Evolutionary conservation across 306 rosid species (phyloP), one percentile per base, ranked within the genome.

Genomic region (Vicia villosa): DNA sequence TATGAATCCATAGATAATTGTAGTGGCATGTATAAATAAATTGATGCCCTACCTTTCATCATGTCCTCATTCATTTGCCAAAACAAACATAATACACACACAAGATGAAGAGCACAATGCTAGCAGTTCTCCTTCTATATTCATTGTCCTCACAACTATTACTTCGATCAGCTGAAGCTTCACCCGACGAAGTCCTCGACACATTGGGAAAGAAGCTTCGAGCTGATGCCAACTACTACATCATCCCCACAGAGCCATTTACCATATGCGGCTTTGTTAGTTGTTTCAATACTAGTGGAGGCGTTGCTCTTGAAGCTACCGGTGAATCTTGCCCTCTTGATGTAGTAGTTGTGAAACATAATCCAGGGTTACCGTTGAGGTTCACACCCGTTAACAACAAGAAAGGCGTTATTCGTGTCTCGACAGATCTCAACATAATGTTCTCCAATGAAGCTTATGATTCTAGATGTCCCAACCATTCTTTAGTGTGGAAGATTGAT

Each of bases 361-460:
- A 7, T 14, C 62, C 8, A 7, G 19, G 62, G 0, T 13, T 24
- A 12, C 19, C 62, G 0, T 6, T 84, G 47, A 20, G 26, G 16
- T 77, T 87, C 2, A 45, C 75, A 4, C 87, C 87, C 0, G 24
- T 69, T 16, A 54, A 11, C 16, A 10, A 12, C 16, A 54, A 54
- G 10, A 54, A 84, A 63, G 75, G 83, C 0, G 79, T 77, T 8
- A 58, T 85, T 52, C 76, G 56, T 0, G 43, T 68, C 0, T 68
- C 81, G 4, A 74, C 86, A 1, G 92, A 85, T 65, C 68, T 78
- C 5, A 87, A 87, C 82, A 56, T 87, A 26, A 42, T n/a, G n/a
- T 85, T 81, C 74, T 36, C 78, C 0, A 63, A 76, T 0, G 58
- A 52, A 20, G 58, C 58, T 52, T 4, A 5, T 1, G 62, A 57